A percentile compares a stretch with the other conserved stretches of the same genome.
Conservation (phyloP, 2,329 filamentous ascomycete genomes). For the Fusarium sp. region DNA sequence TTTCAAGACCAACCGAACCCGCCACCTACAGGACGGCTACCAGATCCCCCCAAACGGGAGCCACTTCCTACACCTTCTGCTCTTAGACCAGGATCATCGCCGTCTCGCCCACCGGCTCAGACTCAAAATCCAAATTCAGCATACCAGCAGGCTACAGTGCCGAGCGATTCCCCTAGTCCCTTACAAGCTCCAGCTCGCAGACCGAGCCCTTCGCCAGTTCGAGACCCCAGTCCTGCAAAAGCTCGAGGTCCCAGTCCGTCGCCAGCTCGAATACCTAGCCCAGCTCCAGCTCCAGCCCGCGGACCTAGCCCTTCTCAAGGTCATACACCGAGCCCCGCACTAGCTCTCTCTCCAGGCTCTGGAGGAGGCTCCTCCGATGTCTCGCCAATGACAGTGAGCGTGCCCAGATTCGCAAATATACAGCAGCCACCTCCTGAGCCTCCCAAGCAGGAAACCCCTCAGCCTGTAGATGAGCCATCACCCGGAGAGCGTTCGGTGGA, state of each 20-base stretch:
- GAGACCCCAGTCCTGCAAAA: constrained; percentile 9
- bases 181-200: constrained; percentile 10
- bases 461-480: constrained; percentile 22
- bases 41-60: constrained; percentile 38
- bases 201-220: constrained; percentile 3
- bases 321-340: constrained; percentile 13
- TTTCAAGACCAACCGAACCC: constrained; percentile 51
- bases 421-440: constrained; percentile 42
- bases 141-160: background rate
- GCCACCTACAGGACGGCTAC: constrained; percentile 32
- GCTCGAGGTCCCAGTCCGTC: constrained; percentile 14
- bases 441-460: constrained; percentile 5
- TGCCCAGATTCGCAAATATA: constrained; percentile 29
- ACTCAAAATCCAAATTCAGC: background rate
- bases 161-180: constrained; percentile 2
- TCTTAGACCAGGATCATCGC: constrained; percentile 28
- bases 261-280: constrained; percentile 12
- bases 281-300: constrained; percentile 1
- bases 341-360: constrained; percentile 20
- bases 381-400: constrained; percentile 43
- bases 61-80: constrained; percentile 32
- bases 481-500: constrained; percentile 35
- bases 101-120: background rate
- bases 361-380: constrained; percentile 41
- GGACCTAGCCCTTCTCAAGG: constrained; percentile 8